phyloP scores from a whole-genome alignment of 2,329 filamentous ascomycete species.

The Ophiosphaerella narmari region DNA sequence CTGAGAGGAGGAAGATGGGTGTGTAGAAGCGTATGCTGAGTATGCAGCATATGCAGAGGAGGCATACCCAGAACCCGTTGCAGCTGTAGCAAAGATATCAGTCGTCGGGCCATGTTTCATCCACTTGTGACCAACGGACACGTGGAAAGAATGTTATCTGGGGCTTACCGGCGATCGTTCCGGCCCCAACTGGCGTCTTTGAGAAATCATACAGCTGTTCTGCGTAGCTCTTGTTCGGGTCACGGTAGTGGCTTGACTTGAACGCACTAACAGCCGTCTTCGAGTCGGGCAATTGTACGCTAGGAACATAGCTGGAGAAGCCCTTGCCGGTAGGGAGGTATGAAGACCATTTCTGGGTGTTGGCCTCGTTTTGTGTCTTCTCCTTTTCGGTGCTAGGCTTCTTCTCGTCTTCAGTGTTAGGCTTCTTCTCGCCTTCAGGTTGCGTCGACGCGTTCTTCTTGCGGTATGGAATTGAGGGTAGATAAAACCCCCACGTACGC shows the following conservation, averaged over 20 bases:
- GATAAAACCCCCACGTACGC: constrained; percentile 46
- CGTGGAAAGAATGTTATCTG: not conserved
- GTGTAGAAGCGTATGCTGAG: constrained; percentile 49
- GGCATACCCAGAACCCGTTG: constrained; percentile 54
- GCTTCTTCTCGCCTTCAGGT: constrained; percentile 18
- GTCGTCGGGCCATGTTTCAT: not conserved
- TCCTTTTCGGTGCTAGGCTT: constrained; percentile 33
- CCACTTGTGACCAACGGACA: not conserved
- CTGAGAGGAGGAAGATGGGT: constrained; percentile 36
- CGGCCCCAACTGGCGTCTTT: constrained; percentile 57
- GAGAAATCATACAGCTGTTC: constrained; percentile 57
- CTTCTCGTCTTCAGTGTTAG: constrained; percentile 11
- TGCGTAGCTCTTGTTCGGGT: constrained; percentile 55
- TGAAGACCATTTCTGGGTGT: constrained; percentile 51
- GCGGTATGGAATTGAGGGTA: constrained; percentile 46
- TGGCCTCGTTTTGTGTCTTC: constrained; percentile 40
- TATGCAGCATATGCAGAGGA: constrained; percentile 55
- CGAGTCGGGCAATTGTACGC: constrained; percentile 40
- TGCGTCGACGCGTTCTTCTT: constrained; percentile 22
- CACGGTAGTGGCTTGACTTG: constrained; percentile 50
- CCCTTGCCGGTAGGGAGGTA: constrained; percentile 55
- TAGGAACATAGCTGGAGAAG: constrained; percentile 54
- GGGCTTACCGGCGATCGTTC: constrained; percentile 47
- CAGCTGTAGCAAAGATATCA: constrained; percentile 30
- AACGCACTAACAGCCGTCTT: constrained; percentile 52